phyloP scores from a whole-genome alignment of 192 early-diverging fungal species.

The Polychytrium aggregatum region DNA sequence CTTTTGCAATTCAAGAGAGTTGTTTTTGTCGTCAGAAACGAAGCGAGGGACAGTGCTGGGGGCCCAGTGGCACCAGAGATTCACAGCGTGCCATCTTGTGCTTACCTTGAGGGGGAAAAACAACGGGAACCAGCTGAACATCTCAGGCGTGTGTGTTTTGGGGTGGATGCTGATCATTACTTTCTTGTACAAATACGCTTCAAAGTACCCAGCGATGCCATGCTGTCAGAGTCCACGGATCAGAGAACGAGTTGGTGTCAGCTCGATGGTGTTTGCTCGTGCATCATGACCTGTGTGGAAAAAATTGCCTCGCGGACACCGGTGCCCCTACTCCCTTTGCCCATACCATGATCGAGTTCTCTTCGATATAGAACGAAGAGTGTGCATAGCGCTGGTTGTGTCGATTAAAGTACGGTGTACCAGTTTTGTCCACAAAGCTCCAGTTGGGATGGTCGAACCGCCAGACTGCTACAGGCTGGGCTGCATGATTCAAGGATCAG shows the following conservation, averaged over 20 bases:
- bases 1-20: slow-evolving; percentile 17
- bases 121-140: slow-evolving; percentile 99
- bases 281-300: too few species aligned
- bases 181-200: slow-evolving; percentile 77
- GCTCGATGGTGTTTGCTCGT: too few species aligned
- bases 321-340: too few species aligned
- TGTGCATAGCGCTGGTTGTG: slow-evolving; percentile 62
- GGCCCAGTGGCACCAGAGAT: slow-evolving; percentile 2
- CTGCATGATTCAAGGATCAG: slow-evolving; percentile 8
- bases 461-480: slow-evolving; percentile 66
- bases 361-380: slow-evolving; percentile 38
- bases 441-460: slow-evolving; percentile 60
- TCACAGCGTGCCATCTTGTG: background rate
- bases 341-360: slow-evolving; percentile 45
- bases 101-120: slow-evolving; percentile 76
- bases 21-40: background rate
- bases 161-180: slow-evolving; percentile 77
- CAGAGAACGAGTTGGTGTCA: too few species aligned
- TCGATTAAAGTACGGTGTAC: slow-evolving; percentile 46
- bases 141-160: slow-evolving; percentile 72
- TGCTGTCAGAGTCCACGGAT: slow-evolving; percentile 35
- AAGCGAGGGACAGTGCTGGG: background rate
- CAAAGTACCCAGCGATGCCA: slow-evolving; percentile 95
- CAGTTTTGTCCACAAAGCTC: slow-evolving; percentile 4
- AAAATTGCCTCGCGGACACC: background rate